These are phyloP conservation scores for Psilocybe azurescens DNA, from an alignment of 768 basidiomycete genomes.

Conservation along the genomic window DNA sequence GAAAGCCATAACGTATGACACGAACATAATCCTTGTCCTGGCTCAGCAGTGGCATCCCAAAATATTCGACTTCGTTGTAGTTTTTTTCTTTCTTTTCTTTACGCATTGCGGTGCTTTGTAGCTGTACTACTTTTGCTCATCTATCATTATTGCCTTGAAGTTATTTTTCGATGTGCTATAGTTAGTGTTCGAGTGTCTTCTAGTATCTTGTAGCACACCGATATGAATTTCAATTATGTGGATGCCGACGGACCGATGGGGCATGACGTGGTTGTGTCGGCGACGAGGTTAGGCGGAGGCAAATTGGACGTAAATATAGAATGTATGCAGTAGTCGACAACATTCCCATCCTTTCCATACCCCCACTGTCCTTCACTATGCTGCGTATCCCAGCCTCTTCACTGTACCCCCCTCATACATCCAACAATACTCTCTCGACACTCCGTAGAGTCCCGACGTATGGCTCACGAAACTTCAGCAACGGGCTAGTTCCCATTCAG, in stretches of 20 bases:
- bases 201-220: slow-evolving; percentile 3
- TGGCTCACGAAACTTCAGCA: slow-evolving; percentile 23
- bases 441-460: slow-evolving; percentile 9
- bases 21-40: background rate
- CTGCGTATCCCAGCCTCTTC: slow-evolving; percentile 21
- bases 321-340: background rate
- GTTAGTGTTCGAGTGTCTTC: slow-evolving; percentile 13
- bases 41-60: background rate
- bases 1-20: slow-evolving; percentile 23
- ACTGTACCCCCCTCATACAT: slow-evolving; percentile 18
- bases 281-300: slow-evolving; percentile 1
- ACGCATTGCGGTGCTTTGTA: background rate
- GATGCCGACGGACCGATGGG: slow-evolving; percentile 2
- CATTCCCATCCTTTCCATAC: background rate
- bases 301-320: slow-evolving; percentile 3
- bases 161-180: slow-evolving; percentile 19
- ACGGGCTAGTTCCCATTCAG: slow-evolving; percentile 6
- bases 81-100: slow-evolving; percentile 5
- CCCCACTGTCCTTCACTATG: slow-evolving; percentile 18
- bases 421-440: slow-evolving; percentile 3
- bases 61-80: slow-evolving; percentile 7
- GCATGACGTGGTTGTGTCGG: slow-evolving; percentile 24
- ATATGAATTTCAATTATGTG: slow-evolving; percentile 7
- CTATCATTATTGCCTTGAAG: slow-evolving; percentile 30
- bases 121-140: slow-evolving; percentile 15